Evolutionary conservation across 768 basidiomycete species (phyloP).

Genomic region (Phanerochaete sordida): DNA sequence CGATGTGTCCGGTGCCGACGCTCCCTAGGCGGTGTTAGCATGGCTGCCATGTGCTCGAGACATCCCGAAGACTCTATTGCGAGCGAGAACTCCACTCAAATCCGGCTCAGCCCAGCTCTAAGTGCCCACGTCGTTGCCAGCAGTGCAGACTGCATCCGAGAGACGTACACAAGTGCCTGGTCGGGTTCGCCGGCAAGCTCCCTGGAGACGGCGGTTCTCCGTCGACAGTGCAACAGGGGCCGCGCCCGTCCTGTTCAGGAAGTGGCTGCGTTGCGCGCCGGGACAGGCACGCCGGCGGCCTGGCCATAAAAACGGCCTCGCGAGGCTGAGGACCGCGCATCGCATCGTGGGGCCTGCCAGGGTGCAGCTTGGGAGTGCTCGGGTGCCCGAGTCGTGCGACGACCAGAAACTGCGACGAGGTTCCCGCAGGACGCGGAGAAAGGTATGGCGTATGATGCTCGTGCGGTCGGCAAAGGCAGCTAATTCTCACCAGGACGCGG

Average conservation of each 20-base stretch:
- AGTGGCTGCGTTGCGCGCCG: not conserved
- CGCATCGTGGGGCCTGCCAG: not conserved
- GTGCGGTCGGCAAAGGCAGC: not conserved
- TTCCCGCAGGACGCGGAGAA: conserved; percentile 12
- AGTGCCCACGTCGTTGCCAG: not conserved
- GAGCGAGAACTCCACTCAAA: not conserved
- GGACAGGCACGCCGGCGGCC: not conserved
- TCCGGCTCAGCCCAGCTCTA: not conserved
- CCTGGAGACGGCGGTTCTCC: not conserved
- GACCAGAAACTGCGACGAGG: conserved; percentile 1
- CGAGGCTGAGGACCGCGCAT: not conserved
- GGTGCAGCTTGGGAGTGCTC: not conserved
- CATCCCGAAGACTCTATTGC: not conserved
- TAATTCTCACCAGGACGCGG: conserved; percentile 6
- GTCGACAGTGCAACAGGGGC: not conserved
- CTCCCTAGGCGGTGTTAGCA: conserved; percentile 1
- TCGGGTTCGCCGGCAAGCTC: not conserved
- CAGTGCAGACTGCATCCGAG: not conserved
- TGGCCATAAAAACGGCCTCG: not conserved
- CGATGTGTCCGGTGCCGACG: not conserved
- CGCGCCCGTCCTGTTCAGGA: not conserved
- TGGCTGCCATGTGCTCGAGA: conserved; percentile 12
- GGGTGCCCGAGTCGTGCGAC: conserved; percentile 1
- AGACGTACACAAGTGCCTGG: not conserved
- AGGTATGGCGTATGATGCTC: conserved; percentile 5